phyloP scores from a whole-genome alignment of 2,329 filamentous ascomycete species.

The Monilinia aucupariae region DNA sequence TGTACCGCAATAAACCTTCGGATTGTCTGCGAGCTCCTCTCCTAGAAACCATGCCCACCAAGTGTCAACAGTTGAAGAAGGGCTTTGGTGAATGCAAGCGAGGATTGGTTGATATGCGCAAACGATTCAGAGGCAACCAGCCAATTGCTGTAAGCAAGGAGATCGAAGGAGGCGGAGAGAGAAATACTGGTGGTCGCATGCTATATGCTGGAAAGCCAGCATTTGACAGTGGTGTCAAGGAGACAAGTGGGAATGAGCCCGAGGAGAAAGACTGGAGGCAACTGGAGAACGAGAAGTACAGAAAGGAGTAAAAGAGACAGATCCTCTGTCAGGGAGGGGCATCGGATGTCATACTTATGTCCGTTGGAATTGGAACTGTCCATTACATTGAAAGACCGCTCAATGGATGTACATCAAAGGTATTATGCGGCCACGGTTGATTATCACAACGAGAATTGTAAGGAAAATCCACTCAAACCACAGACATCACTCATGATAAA shows the following conservation, averaged over 20 bases:
- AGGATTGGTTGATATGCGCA: slow-evolving; percentile 97
- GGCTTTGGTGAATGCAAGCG: slow-evolving; percentile 93
- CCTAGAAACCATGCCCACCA: slow-evolving; percentile 71
- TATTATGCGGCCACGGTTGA: neutral
- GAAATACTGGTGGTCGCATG: slow-evolving; percentile 49
- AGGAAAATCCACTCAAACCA: neutral
- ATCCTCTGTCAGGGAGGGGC: neutral
- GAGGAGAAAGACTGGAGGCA: slow-evolving; percentile 58
- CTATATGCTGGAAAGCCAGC: slow-evolving; percentile 74
- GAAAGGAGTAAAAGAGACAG: slow-evolving; percentile 30
- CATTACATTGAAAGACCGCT: slow-evolving; percentile 9
- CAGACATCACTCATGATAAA: slow-evolving; percentile 3
- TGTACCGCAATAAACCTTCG: slow-evolving; percentile 76
- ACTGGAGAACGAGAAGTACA: slow-evolving; percentile 57
- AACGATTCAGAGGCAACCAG: slow-evolving; percentile 91
- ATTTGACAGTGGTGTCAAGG: slow-evolving; percentile 57
- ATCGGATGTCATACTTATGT: neutral
- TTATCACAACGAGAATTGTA: slow-evolving; percentile 1
- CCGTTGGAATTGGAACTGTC: neutral
- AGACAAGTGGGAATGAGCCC: slow-evolving; percentile 63
- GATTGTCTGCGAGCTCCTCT: slow-evolving; percentile 86
- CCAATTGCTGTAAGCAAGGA: slow-evolving; percentile 64
- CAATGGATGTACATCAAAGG: neutral
- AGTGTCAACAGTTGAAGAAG: slow-evolving; percentile 89
- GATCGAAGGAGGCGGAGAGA: slow-evolving; percentile 49